A percentile compares a stretch with the other conserved stretches of the same genome.
Evolutionary conservation across 768 basidiomycete genomes (phyloP).

Genomic region (Amanita pallidorosea): DNA sequence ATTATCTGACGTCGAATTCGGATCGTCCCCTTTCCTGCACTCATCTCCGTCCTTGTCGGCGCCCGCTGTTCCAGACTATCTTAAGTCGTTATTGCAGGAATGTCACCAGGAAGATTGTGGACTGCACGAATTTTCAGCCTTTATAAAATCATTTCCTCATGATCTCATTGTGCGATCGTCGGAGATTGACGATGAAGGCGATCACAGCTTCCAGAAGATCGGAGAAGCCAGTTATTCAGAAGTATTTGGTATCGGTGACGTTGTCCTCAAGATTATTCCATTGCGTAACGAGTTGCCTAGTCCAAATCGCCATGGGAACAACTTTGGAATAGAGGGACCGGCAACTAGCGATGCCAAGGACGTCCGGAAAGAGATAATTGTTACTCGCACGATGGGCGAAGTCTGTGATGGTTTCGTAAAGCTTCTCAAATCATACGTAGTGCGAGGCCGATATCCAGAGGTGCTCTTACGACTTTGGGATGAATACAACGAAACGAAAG

Average conservation of each 20-base stretch:
- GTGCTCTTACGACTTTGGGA: conserved; percentile 81
- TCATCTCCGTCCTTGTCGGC: conserved; percentile 12
- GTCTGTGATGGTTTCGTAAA: conserved; percentile 71
- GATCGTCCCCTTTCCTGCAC: conserved; percentile 15
- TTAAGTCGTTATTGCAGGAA: conserved; percentile 56
- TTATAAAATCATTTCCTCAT: conserved; percentile 71
- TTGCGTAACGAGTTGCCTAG: conserved; percentile 39
- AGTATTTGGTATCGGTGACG: conserved; percentile 82
- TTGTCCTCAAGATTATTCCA: conserved; percentile 88
- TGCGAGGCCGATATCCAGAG: conserved; percentile 77
- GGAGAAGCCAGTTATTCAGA: conserved; percentile 97
- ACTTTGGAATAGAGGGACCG: conserved; percentile 42
- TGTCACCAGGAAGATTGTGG: conserved; percentile 53
- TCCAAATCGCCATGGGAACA: conserved; percentile 4
- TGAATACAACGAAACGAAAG: conserved; percentile 60
- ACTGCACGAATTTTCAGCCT: conserved; percentile 71
- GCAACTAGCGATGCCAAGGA: conserved; percentile 65
- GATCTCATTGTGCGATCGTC: conserved; percentile 48
- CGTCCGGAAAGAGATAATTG: conserved; percentile 71
- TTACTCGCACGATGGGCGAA: conserved; percentile 67
- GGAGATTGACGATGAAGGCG: conserved; percentile 3
- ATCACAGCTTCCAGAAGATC: conserved; percentile 60
- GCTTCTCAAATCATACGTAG: conserved; percentile 76
- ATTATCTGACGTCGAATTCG: conserved; percentile 31
- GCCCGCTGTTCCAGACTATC: conserved; percentile 37